These are phyloP conservation scores for Leonotis leonurus DNA, from an alignment of 257 asterid genomes.

Conservation along the genomic window DNA sequence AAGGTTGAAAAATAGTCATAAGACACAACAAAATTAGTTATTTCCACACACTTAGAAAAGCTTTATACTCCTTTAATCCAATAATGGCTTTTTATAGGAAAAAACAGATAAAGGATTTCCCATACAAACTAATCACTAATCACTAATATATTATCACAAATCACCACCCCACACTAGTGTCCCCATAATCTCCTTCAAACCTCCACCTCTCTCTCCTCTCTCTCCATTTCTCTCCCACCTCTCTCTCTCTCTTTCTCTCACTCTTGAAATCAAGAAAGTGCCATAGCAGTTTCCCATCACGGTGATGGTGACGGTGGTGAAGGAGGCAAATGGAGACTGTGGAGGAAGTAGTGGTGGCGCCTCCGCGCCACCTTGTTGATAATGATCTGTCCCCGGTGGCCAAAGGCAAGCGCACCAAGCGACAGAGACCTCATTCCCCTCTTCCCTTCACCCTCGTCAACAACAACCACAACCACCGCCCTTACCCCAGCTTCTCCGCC, in stretches of 20 bases:
- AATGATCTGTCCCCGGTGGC: conserved; percentile 28
- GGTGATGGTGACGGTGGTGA: conserved; percentile 39
- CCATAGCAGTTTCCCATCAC: background rate
- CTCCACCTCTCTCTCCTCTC: conserved; percentile 20
- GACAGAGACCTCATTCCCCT: conserved; percentile 30
- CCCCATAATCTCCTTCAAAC: conserved; percentile 21
- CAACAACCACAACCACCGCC: conserved; percentile 8
- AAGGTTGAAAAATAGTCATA: background rate
- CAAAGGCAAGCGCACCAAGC: conserved; percentile 43
- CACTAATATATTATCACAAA: conserved; percentile 19
- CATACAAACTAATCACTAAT: conserved; percentile 11
- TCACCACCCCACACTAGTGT: conserved; percentile 28
- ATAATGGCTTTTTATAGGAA: conserved; percentile 12
- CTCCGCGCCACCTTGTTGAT: conserved; percentile 12
- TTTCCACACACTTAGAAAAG: background rate
- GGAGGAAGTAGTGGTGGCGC: conserved; percentile 19
- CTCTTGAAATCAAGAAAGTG: background rate
- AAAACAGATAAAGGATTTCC: background rate
- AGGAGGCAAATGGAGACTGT: conserved; percentile 28
- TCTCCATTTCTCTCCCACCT: conserved; percentile 9
- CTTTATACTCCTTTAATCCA: conserved; percentile 8
- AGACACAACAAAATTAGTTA: background rate
- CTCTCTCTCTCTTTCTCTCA: conserved; percentile 10
- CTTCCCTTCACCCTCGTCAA: conserved; percentile 16
- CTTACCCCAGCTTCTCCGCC: background rate